phyloP scores from a whole-genome alignment of 305 asterid genomes.

The Solanum aculeatissimum region DNA sequence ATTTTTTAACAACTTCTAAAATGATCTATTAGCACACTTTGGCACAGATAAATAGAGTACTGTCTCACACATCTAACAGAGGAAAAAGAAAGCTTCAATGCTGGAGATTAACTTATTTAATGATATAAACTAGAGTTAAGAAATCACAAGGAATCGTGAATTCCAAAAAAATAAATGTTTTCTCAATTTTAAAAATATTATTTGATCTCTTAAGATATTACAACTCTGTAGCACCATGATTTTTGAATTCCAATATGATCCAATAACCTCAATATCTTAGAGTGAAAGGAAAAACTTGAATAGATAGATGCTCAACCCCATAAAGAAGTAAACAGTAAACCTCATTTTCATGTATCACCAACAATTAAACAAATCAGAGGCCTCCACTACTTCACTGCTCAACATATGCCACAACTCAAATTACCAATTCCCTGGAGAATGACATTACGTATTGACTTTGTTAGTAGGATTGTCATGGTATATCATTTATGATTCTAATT shows the following conservation, averaged over 20 bases:
- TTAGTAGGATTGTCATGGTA: background rate
- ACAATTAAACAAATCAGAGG: background rate
- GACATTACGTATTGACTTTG: background rate
- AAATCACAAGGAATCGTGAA: background rate
- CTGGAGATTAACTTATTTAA: background rate
- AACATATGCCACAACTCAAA: background rate
- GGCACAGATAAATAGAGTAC: background rate
- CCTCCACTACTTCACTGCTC: background rate
- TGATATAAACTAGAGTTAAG: background rate
- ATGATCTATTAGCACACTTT: background rate
- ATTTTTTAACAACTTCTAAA: background rate
- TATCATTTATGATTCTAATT: background rate
- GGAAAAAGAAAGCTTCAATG: background rate
- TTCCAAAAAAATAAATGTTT: background rate
- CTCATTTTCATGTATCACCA: background rate
- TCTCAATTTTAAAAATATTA: background rate
- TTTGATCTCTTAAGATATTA: background rate
- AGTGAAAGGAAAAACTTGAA: background rate
- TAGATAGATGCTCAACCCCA: background rate
- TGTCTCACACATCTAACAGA: background rate
- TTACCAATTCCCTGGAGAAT: background rate
- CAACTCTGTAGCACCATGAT: background rate
- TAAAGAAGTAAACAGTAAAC: background rate
- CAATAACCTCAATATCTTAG: background rate
- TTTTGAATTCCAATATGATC: background rate